These are phyloP conservation scores for Passalora sequoiae DNA, from an alignment of 2,329 filamentous ascomycete genomes.

Conservation along the genomic window DNA sequence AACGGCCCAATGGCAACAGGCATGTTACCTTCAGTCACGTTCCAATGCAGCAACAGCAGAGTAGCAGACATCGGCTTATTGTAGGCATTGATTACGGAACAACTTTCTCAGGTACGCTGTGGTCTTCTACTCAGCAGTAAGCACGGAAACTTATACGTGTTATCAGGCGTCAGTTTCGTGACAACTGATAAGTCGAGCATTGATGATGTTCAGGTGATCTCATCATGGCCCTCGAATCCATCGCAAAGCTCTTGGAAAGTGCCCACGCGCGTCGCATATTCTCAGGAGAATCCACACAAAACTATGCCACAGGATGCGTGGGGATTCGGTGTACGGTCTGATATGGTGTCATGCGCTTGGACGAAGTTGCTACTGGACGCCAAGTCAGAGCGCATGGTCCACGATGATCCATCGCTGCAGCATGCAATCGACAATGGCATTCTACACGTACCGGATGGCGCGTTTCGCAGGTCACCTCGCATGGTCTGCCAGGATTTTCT, in stretches of 20 bases:
- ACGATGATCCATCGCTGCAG: constrained; percentile 14
- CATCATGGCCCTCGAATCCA: constrained; percentile 13
- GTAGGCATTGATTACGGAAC: constrained; percentile 17
- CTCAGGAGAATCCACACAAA: constrained; percentile 10
- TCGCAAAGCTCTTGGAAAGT: constrained; percentile 13
- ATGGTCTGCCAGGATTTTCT: constrained; percentile 13
- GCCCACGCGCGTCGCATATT: constrained; percentile 16
- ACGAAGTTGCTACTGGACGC: constrained; percentile 16
- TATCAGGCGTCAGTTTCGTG: constrained; percentile 16
- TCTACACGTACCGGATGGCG: constrained; percentile 10
- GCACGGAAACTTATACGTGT: too few species aligned
- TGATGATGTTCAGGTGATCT: constrained; percentile 16
- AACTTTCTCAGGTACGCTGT: constrained; percentile 5
- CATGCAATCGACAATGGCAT: constrained; percentile 13
- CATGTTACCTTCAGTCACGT: background rate
- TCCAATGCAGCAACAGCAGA: background rate
- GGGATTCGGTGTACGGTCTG: constrained; percentile 12
- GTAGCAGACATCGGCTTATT: constrained; percentile 12
- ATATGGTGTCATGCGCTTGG: constrained; percentile 16
- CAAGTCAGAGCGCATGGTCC: background rate
- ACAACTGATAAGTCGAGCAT: constrained; percentile 16
- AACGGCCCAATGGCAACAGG: background rate
- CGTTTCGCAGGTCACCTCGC: constrained; percentile 1
- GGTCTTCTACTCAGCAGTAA: background rate
- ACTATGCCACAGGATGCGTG: constrained; percentile 4